phyloP scores from a whole-genome alignment of 2,329 filamentous ascomycete species.

The Fusarium chaquense region DNA sequence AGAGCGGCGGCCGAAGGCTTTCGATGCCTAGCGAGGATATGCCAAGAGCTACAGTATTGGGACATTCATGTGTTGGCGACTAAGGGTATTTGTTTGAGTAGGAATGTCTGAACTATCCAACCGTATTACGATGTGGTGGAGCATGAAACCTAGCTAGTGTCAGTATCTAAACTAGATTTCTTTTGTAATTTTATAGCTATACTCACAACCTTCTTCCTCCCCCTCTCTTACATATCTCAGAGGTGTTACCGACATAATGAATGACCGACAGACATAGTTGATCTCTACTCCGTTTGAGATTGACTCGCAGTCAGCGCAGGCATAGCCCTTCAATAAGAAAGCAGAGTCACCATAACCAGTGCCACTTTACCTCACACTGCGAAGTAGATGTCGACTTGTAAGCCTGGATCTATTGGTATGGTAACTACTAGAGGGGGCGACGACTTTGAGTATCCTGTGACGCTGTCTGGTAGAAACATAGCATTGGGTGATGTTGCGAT shows the following conservation, averaged over 20 bases:
- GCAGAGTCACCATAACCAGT: neutral
- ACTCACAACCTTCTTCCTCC: no score
- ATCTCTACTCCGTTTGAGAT: neutral
- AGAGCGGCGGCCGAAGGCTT: constrained; percentile 12
- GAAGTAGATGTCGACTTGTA: neutral
- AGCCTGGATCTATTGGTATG: neutral
- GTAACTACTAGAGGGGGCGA: neutral
- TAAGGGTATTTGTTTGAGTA: neutral
- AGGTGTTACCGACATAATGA: no score
- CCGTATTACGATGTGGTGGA: no score
- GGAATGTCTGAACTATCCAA: neutral
- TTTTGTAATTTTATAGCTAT: neutral
- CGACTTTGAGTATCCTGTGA: neutral
- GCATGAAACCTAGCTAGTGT: neutral
- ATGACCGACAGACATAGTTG: neutral
- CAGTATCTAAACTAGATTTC: neutral
- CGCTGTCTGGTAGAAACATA: neutral
- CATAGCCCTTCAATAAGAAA: neutral
- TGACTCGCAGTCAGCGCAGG: neutral
- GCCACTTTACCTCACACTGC: neutral
- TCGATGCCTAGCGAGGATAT: neutral
- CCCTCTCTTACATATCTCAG: no score
- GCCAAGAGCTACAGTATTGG: no score
- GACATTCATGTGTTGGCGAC: neutral
- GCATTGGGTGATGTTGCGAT: neutral